A percentile compares a stretch with the other conserved stretches of the same genome.
These are phyloP conservation scores for Pseudonitzschia multiseries DNA, from an alignment of 108 stramenopile species.

Conservation along the genomic window DNA sequence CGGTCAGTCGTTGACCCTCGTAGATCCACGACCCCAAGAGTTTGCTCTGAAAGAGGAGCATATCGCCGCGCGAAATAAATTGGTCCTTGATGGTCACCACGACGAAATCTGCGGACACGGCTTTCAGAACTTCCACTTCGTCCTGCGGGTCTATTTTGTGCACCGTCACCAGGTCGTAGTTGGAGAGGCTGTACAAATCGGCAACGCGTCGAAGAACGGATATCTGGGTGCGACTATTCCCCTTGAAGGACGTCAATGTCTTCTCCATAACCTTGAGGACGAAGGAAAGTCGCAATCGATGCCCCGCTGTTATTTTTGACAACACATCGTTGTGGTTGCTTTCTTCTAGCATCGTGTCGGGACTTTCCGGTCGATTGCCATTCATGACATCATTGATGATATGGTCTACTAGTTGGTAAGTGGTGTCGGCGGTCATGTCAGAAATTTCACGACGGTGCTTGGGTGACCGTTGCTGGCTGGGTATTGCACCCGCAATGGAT, in stretches of 20 bases:
- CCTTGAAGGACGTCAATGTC: constrained; percentile 73
- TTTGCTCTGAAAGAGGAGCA: constrained; percentile 72
- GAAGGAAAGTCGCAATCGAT: constrained; percentile 68
- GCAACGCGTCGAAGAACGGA: constrained; percentile 79
- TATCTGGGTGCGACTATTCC: constrained; percentile 72
- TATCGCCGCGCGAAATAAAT: constrained; percentile 83
- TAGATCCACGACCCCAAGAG: constrained; percentile 80
- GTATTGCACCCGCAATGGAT: constrained; percentile 11
- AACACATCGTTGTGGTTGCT: constrained; percentile 21
- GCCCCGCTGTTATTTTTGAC: constrained; percentile 53
- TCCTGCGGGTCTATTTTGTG: constrained; percentile 60
- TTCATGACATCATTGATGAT: constrained; percentile 14
- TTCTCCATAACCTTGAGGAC: constrained; percentile 75
- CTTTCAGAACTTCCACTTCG: constrained; percentile 51
- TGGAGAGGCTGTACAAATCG: constrained; percentile 77
- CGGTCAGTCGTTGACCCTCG: constrained; percentile 72
- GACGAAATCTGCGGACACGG: constrained; percentile 83
- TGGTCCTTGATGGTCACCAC: constrained; percentile 89
- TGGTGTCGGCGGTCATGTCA: constrained; percentile 49
- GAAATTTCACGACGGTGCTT: constrained; percentile 48
- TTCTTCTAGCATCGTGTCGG: constrained; percentile 16
- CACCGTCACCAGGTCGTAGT: constrained; percentile 82
- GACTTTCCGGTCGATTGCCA: constrained; percentile 17
- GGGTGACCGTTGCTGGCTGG: constrained; percentile 14
- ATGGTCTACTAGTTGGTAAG: constrained; percentile 26